Percentiles rank a stretch among this genome's conserved stretches.
Evolutionary conservation across 345 rosid genomes (phyloP).

Genomic region (Lumnitzera littorea): DNA sequence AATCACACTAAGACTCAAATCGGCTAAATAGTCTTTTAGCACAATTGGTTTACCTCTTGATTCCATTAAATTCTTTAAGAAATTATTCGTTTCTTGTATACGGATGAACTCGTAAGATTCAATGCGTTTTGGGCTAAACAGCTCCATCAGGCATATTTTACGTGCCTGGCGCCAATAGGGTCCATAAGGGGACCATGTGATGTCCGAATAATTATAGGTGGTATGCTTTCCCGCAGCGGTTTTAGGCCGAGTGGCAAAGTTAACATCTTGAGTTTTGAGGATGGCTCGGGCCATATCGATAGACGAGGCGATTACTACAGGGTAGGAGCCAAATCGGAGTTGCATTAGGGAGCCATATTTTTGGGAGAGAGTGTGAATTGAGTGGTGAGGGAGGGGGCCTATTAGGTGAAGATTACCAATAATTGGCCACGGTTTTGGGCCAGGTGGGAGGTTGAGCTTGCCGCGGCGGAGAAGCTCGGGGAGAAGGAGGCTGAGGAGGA

Average conservation of each 20-base stretch:
- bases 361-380: conserved; percentile 20
- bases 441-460: conserved; percentile 17
- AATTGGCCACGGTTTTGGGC: conserved; percentile 28
- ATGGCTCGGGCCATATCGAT: conserved; percentile 19
- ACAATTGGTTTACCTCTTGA: no score
- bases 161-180: conserved; percentile 30
- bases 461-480: no score
- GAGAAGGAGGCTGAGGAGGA: no score
- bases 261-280: conserved; percentile 19
- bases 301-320: conserved; percentile 17
- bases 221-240: conserved; percentile 24
- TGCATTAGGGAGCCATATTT: conserved; percentile 28
- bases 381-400: conserved; percentile 27
- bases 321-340: conserved; percentile 22
- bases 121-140: conserved; percentile 18
- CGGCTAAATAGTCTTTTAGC: background rate
- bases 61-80: no score
- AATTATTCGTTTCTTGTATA: conserved; percentile 12
- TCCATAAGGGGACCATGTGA: conserved; percentile 26
- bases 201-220: conserved; percentile 18
- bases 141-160: conserved; percentile 13
- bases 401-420: conserved; percentile 33
- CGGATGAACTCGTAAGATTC: conserved; percentile 20
- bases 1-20: background rate
- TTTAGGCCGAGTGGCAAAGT: conserved; percentile 20